Conservation (phyloP, 768 basidiomycete genomes). For the Pleurotus giganteus region DNA sequence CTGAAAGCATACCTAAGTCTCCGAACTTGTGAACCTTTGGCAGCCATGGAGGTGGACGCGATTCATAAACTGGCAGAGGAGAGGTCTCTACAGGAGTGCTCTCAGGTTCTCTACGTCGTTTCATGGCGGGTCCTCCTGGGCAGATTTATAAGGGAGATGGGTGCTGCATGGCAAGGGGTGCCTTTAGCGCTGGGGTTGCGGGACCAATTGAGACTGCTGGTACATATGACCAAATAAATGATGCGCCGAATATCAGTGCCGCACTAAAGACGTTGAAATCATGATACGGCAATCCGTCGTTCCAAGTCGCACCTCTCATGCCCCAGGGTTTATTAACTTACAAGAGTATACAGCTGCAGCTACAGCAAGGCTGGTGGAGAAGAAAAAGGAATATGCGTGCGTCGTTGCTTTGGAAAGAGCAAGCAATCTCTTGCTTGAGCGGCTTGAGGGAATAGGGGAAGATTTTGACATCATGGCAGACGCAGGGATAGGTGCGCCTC, state of each 20-base stretch:
- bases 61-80: slow-evolving; percentile 54
- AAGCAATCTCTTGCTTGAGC: slow-evolving; percentile 59
- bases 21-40: slow-evolving; percentile 63
- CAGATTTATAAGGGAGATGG: not conserved
- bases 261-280: not conserved
- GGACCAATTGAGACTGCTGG: not conserved
- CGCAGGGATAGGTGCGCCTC: slow-evolving; percentile 58
- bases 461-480: slow-evolving; percentile 79
- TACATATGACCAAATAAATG: not conserved
- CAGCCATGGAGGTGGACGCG: slow-evolving; percentile 72
- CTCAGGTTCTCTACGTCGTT: not conserved
- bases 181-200: not conserved
- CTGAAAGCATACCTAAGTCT: slow-evolving; percentile 56
- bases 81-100: not conserved
- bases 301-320: slow-evolving; percentile 49
- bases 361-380: slow-evolving; percentile 59
- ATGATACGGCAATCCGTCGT: slow-evolving; percentile 58
- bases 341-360: slow-evolving; percentile 47
- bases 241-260: no score
- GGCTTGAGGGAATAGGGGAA: slow-evolving; percentile 65
- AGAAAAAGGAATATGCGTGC: slow-evolving; percentile 80
- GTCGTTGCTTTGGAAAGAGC: slow-evolving; percentile 70
- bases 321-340: slow-evolving; percentile 29
- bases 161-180: not conserved
- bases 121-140: not conserved